Evolutionary conservation across 2,329 filamentous ascomycete genomes (phyloP), one percentile per base, ranked within the genome.

Genomic region (Microdochium bolleyi): DNA sequence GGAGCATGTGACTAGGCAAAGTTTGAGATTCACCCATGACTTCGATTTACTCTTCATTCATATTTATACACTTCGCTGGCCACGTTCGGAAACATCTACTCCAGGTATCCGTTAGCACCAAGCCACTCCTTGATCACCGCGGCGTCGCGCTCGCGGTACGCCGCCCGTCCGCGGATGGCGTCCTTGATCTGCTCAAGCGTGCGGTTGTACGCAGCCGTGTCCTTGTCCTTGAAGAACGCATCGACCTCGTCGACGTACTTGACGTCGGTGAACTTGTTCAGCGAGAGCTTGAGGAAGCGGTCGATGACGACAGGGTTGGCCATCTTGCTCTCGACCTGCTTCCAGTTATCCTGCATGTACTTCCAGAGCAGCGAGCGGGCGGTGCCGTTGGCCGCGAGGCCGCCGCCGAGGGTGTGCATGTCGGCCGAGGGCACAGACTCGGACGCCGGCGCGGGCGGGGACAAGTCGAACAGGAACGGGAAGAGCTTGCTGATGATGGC

Each of bases 291-390:
- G 61, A 99, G 73, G 71, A 95, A 96, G 49, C 92, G 85, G 71
- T 99, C 92, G 16, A 96, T 76, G 2, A 96, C 83, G 27, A 96
- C 87, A 57, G 90, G 88, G 72, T 96, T 96, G 44, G 66, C 84
- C 52, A 97, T 77, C 68, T 87, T 87, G 55, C 82, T 73, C 51
- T 85, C 79, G 48, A 95, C 80, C 34, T 79, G 75, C 27, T 82
- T 77, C 88, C 92, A 99, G 72, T 96, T 86, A 46, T 80, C 76
- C 71, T 92, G 89, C 64, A 96, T 80, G 70, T 88, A 96, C 51
- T 85, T 75, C 94, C 94, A 99, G 54, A 95, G 81, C 48, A 85
- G 74, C 48, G 77, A 72, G n/a, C 92, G 86, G 2, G 84, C 86
- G 56, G 82, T 78, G 9, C 83, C 75, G 71, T 96, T 96, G 57